phyloP scores from a whole-genome alignment of 2,329 filamentous ascomycete genomes.

The Chaetomiaceae sp. region DNA sequence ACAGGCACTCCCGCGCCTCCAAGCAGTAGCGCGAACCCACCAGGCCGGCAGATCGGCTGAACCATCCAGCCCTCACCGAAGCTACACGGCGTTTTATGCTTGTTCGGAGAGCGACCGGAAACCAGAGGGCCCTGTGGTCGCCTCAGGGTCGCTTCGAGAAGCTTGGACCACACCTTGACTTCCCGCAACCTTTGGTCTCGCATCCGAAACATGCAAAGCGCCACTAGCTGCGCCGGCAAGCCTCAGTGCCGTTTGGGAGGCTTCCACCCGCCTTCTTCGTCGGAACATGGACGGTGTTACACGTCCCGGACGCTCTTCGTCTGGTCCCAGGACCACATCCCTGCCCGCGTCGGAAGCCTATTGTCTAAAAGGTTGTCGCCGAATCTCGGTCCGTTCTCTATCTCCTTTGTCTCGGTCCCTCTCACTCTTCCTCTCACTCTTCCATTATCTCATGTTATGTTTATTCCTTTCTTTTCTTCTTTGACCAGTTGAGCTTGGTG shows the following conservation, averaged over 20 bases:
- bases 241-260: conserved; percentile 22
- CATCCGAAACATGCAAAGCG: conserved; percentile 23
- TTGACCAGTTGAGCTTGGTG: conserved; percentile 10
- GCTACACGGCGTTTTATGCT: neutral
- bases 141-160: neutral
- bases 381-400: conserved; percentile 1
- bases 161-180: neutral
- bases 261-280: conserved; percentile 15
- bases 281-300: conserved; percentile 21
- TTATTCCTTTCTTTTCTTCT: neutral
- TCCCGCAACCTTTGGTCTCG: conserved; percentile 10
- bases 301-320: conserved; percentile 22
- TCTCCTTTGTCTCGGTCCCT: conserved; percentile 12
- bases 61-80: neutral
- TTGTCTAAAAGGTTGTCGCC: conserved; percentile 19
- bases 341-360: neutral
- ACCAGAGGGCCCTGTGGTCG: neutral
- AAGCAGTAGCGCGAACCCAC: neutral
- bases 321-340: conserved; percentile 11
- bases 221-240: conserved; percentile 19
- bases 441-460: conserved; percentile 9
- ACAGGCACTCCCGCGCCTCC: conserved; percentile 17
- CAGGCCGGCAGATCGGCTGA: conserved; percentile 5
- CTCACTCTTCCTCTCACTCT: too few relatives aligned
- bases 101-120: neutral